Conservation (phyloP, 2,329 filamentous ascomycete genomes). For the Aspergillus aculeatinus region DNA sequence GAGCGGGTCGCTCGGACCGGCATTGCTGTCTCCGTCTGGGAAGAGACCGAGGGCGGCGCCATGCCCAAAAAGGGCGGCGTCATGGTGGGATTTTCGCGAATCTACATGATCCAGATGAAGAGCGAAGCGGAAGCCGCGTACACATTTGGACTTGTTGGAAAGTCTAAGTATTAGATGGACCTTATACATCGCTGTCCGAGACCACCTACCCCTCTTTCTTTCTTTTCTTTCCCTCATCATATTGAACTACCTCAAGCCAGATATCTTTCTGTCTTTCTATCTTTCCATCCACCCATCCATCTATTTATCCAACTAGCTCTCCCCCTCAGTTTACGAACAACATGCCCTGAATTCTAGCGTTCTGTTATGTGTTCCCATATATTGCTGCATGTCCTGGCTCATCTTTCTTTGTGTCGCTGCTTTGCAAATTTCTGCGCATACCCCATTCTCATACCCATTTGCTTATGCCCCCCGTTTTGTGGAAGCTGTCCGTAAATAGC, state of each 20-base stretch:
- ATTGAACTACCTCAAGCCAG: too few species aligned
- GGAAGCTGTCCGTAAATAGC: too few species aligned
- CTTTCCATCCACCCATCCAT: background rate
- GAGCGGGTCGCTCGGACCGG: conserved; percentile 79
- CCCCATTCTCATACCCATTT: background rate
- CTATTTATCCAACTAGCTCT: background rate
- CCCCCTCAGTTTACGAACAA: background rate
- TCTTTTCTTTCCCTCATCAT: background rate
- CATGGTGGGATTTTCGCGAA: conserved; percentile 55
- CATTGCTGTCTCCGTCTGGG: conserved; percentile 86
- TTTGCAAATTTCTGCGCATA: background rate
- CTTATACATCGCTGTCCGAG: background rate
- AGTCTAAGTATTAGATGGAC: conserved; percentile 47
- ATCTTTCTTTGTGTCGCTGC: background rate
- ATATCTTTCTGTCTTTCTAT: background rate
- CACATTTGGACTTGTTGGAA: conserved; percentile 55
- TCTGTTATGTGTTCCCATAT: background rate
- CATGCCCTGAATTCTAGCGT: background rate
- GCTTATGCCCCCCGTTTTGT: background rate
- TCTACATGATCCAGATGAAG: conserved; percentile 66
- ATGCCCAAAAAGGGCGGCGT: conserved; percentile 58
- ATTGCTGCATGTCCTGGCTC: background rate
- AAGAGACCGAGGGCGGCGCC: conserved; percentile 66
- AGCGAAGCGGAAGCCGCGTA: conserved; percentile 55
- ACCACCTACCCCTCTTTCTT: background rate